phyloP scores from a whole-genome alignment of 352 stramenopile species.

The Phytophthora crassamura region DNA sequence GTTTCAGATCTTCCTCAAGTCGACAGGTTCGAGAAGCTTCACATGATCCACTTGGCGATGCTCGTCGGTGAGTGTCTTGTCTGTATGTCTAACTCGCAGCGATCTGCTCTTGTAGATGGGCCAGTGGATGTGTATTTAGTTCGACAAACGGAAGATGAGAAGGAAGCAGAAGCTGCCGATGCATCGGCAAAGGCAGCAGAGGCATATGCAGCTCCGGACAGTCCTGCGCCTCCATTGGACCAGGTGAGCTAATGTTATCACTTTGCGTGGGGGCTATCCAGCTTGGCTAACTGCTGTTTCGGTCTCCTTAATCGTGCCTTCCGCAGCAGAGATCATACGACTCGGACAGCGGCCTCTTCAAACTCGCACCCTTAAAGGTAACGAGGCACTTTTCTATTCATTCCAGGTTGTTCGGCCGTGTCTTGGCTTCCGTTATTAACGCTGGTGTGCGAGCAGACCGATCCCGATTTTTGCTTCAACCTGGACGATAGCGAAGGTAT shows the following conservation, averaged over 20 bases:
- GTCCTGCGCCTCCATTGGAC: constrained; percentile 53
- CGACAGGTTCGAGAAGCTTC: constrained; percentile 54
- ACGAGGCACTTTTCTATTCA: constrained; percentile 2
- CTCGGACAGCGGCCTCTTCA: constrained; percentile 85
- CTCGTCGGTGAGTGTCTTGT: neutral
- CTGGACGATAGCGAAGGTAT: constrained; percentile 88
- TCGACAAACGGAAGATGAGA: constrained; percentile 57
- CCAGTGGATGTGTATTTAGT: constrained; percentile 93
- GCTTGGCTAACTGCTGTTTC: neutral
- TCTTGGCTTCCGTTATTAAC: constrained; percentile 12
- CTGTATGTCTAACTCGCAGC: neutral
- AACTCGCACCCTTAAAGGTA: constrained; percentile 88
- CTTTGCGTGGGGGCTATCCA: neutral
- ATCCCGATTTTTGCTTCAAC: constrained; percentile 92
- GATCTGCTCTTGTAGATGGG: constrained; percentile 52
- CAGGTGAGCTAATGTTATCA: constrained; percentile 44
- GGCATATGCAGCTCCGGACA: constrained; percentile 35
- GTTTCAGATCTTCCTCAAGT: constrained; percentile 96
- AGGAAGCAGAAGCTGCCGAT: constrained; percentile 34
- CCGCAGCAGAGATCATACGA: constrained; percentile 79
- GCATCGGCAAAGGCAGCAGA: constrained; percentile 24
- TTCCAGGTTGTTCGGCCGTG: neutral
- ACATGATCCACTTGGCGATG: neutral
- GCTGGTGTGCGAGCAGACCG: constrained; percentile 46
- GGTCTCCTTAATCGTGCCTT: constrained; percentile 10